Percentiles rank a stretch among this genome's conserved stretches.
Evolutionary conservation across 495 filamentous ascomycete genomes (phyloP).

Genomic region (Bathelium albidoporum): DNA sequence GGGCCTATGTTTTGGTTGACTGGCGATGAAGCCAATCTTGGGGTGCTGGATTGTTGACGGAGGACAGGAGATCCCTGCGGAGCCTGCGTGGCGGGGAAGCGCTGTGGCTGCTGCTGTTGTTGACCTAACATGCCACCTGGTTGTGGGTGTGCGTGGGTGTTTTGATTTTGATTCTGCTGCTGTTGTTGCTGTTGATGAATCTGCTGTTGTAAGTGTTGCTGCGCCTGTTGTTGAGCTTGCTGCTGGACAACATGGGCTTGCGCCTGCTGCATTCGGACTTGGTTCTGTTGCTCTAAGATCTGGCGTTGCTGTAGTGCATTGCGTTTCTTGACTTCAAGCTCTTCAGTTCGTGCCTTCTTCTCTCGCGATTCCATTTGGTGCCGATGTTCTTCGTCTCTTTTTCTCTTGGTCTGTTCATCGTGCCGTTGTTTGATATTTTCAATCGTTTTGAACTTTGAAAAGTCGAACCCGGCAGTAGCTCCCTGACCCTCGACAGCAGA

Average conservation of each 20-base stretch:
- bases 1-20: slow-evolving; percentile 48
- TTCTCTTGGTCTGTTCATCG: slow-evolving; percentile 56
- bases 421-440: slow-evolving; percentile 72
- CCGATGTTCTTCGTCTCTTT: slow-evolving; percentile 52
- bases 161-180: slow-evolving; percentile 29
- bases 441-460: slow-evolving; percentile 82
- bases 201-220: slow-evolving; percentile 18
- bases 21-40: slow-evolving; percentile 67
- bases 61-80: slow-evolving; percentile 17
- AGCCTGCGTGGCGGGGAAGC: slow-evolving; percentile 6
- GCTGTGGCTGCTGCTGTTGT: slow-evolving; percentile 43
- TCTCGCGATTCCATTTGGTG: slow-evolving; percentile 12
- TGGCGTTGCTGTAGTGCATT: slow-evolving; percentile 16
- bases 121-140: slow-evolving; percentile 33
- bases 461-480: slow-evolving; percentile 68
- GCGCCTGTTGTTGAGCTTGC: slow-evolving; percentile 27
- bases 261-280: slow-evolving; percentile 1
- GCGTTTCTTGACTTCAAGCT: slow-evolving; percentile 26
- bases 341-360: slow-evolving; percentile 41
- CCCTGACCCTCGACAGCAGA: slow-evolving; percentile 66
- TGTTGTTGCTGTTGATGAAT: slow-evolving; percentile 24
- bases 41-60: slow-evolving; percentile 66
- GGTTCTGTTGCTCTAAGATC: slow-evolving; percentile 17
- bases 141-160: slow-evolving; percentile 26
- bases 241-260: slow-evolving; percentile 17